Conservation (phyloP, 352 stramenopile species). For the Pythium myriotylum region DNA sequence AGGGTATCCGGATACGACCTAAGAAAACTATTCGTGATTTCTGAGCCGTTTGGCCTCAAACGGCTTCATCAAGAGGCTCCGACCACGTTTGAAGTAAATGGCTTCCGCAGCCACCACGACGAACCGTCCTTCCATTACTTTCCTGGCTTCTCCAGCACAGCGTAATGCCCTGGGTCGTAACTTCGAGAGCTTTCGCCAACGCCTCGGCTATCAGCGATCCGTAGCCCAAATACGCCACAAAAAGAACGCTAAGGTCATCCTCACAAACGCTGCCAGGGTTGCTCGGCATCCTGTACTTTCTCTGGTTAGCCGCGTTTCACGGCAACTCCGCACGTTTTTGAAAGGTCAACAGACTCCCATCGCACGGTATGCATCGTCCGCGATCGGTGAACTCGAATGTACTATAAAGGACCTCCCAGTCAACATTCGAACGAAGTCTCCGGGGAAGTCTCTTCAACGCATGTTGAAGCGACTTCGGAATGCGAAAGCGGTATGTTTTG, state of each 20-base stretch:
- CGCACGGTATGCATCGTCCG: not conserved
- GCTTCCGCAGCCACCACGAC: too few species aligned
- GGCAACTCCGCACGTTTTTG: not conserved
- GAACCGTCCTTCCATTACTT: slow-evolving; percentile 26
- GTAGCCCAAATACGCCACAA: not conserved
- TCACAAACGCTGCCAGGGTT: not conserved
- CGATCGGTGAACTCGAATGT: not conserved
- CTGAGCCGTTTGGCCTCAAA: too few species aligned
- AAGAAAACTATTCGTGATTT: too few species aligned
- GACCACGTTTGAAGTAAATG: too few species aligned
- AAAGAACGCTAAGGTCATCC: not conserved
- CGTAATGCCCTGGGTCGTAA: slow-evolving; percentile 3
- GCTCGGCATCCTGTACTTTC: not conserved
- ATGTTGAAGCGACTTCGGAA: not conserved
- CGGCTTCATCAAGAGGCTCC: too few species aligned
- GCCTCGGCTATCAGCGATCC: too few species aligned
- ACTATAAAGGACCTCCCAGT: not conserved
- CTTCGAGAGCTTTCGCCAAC: too few species aligned
- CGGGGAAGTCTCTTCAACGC: too few species aligned
- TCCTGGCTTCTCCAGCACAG: slow-evolving; percentile 4
- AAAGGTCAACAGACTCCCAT: not conserved
- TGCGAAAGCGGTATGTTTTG: not conserved
- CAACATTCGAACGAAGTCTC: not conserved
- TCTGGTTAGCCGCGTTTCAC: not conserved
- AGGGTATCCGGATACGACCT: too few species aligned